phyloP scores from a whole-genome alignment of 2,329 filamentous ascomycete species.

The Fusarium chaquense region DNA sequence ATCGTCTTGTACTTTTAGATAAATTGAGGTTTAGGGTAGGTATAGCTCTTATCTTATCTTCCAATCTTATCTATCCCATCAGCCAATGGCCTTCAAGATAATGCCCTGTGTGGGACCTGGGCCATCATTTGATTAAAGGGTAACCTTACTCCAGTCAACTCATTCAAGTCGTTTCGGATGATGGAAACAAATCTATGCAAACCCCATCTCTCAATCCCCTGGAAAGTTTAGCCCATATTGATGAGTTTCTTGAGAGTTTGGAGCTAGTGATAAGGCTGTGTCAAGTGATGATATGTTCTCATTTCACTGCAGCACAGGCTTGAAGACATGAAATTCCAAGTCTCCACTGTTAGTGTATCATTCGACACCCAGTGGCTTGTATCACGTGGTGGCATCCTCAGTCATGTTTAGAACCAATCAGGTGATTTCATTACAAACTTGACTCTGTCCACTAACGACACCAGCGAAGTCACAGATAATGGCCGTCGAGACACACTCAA shows the following conservation, averaged over 20 bases:
- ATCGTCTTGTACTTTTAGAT: no score
- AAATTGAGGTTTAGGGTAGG: neutral
- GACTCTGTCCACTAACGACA: neutral
- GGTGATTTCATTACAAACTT: neutral
- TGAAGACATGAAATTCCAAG: neutral
- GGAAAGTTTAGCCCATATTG: neutral
- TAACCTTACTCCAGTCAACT: neutral
- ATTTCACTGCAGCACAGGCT: neutral
- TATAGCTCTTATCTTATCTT: neutral
- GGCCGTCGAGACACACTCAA: neutral
- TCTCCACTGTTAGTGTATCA: no score
- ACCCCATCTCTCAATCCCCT: neutral
- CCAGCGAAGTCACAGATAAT: neutral
- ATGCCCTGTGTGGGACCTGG: neutral
- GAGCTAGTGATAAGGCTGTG: neutral
- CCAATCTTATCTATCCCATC: neutral
- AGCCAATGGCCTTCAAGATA: neutral
- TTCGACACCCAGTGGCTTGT: neutral
- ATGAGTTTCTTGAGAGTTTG: neutral
- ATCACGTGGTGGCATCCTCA: slow-evolving; percentile 7
- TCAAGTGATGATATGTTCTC: neutral
- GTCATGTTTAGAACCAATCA: neutral
- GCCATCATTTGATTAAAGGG: neutral
- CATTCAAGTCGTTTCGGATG: neutral
- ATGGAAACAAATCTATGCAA: neutral